Evolutionary conservation across 306 rosid species (phyloP), one percentile per base, ranked within the genome.

Genomic region (Trifolium fragiferum): DNA sequence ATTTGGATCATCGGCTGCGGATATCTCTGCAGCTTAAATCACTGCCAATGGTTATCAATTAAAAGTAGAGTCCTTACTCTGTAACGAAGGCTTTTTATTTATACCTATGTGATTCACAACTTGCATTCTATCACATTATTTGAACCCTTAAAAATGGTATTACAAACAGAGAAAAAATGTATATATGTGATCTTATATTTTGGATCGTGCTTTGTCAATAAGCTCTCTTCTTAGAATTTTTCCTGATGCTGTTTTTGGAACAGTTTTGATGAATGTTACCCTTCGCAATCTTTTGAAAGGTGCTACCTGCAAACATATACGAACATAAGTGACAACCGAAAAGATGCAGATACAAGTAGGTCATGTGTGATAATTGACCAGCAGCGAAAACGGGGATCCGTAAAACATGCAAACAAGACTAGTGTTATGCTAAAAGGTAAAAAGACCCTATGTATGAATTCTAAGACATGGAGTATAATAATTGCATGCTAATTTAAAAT

Each of bases 141-240:
- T 12, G 35, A 13, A 59, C 65, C 40, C 65, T 59, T 59, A 12
- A 59, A 27, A 25, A 5, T 6, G 49, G 49, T 33, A 11, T 8
- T 7, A 19, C 4, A 47, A 63, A 14, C 1, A 20, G 9, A 5
- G 33, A 30, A 30, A 30, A 20, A 7, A 64, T n/a, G 6, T 2
- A 21, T 0, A 3, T 46, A 10, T 21, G 32, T 69, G 21, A 15
- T 50, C 68, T 85, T 76, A 93, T 35, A 91, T 79, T 82, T 86
- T 88, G 76, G 98, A 81, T 62, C 91, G 72, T 25, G 77, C 92
- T 87, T 87, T 91, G 73, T 88, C 83, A 21, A 94, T 89, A 64
- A 91, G 94, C 78, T 88, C 91, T 86, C 96, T 84, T 81, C 98
- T 80, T 23, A 94, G 97, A 60, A 91, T 89, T 81, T 94, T 94